Evolutionary conservation across 1,284 basidiomycete species (phyloP), one percentile per base, ranked within the genome.

Genomic region (Fistulinella cinereoalba): DNA sequence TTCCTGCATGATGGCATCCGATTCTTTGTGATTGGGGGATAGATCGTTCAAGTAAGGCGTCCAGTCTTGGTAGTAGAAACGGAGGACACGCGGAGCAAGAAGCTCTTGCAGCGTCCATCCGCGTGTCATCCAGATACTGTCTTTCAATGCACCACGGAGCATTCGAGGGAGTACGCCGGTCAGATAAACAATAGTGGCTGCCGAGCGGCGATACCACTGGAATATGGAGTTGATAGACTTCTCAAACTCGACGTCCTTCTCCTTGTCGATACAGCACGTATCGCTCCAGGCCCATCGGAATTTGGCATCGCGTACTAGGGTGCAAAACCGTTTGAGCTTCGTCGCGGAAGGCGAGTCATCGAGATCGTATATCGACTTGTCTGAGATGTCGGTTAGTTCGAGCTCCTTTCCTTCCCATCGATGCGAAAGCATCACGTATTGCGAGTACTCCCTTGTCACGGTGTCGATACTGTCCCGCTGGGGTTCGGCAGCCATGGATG

Each of bases 31-130:
- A 22, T 58, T 56, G 19, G 9, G 7, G 3, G 46, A 50, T 9
- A 13, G 29, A 22, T 53, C 29, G 9, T 51, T 39, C 41, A 62
- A n/a, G 41, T 61, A 61, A 7, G 51, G 60, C 0, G 55, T 57
- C 62, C 62, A 64, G 32, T 62, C 51, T 37, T 47, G 31, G 15
- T 45, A 40, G 37, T 56, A 62, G 43, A 64, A 64, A 13, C 49
- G 50, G 36, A 61, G 41, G 34, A 58, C 8, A 7, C 38, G 49
- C 9, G 62, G 57, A 1, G 57, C 60, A 19, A 60, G 49, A 5
- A 60, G 49, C 22, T 61, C 59, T 28, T 64, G 59, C 4, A 64
- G n/a, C 1, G 59, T 64, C 60, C 60, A 64, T 23, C 58, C 56
- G 5, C 57, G 60, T 5, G 3, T 52, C 53, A 62, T 54, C 60